Conservation (phyloP, 192 early-diverging fungal genomes). For the Coemansia sp. region DNA sequence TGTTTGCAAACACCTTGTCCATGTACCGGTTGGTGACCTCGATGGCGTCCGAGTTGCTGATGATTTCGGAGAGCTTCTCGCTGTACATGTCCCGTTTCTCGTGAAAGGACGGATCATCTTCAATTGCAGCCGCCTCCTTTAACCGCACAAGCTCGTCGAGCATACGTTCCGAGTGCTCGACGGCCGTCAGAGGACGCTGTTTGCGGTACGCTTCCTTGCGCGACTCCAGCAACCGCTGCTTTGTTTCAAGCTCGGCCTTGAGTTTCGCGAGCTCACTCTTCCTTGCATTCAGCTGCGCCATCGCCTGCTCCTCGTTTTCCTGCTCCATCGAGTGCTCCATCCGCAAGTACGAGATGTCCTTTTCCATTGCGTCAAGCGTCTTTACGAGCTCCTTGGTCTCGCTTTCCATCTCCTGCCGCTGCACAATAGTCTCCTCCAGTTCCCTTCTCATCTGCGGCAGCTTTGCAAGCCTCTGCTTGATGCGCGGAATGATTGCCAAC, state of each 20-base stretch:
- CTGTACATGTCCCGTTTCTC: slow-evolving; percentile 16
- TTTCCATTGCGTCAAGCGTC: slow-evolving; percentile 41
- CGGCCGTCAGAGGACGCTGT: slow-evolving; percentile 44
- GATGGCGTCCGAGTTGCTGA: slow-evolving; percentile 43
- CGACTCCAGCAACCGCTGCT: slow-evolving; percentile 34
- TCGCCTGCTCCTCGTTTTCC: slow-evolving; percentile 51
- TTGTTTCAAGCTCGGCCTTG: slow-evolving; percentile 38
- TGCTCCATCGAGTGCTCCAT: slow-evolving; percentile 51
- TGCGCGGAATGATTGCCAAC: slow-evolving; percentile 43
- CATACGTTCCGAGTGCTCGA: slow-evolving; percentile 50
- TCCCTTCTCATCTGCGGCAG: slow-evolving; percentile 47
- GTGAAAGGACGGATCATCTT: slow-evolving; percentile 11
- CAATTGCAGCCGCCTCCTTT: not conserved
- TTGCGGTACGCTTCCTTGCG: slow-evolving; percentile 34
- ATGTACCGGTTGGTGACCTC: slow-evolving; percentile 43
- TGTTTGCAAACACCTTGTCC: slow-evolving; percentile 51
- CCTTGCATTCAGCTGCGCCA: slow-evolving; percentile 29
- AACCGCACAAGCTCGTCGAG: slow-evolving; percentile 15
- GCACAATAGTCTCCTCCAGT: slow-evolving; percentile 23
- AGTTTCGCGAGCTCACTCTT: slow-evolving; percentile 29
- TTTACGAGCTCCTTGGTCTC: slow-evolving; percentile 29
- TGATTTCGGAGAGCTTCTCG: slow-evolving; percentile 34
- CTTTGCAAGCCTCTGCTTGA: slow-evolving; percentile 36
- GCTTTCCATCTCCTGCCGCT: slow-evolving; percentile 29
- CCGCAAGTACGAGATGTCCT: slow-evolving; percentile 48